These are phyloP conservation scores for Pseudonitzschia multiseries DNA, from an alignment of 108 stramenopile species.

Conservation along the genomic window DNA sequence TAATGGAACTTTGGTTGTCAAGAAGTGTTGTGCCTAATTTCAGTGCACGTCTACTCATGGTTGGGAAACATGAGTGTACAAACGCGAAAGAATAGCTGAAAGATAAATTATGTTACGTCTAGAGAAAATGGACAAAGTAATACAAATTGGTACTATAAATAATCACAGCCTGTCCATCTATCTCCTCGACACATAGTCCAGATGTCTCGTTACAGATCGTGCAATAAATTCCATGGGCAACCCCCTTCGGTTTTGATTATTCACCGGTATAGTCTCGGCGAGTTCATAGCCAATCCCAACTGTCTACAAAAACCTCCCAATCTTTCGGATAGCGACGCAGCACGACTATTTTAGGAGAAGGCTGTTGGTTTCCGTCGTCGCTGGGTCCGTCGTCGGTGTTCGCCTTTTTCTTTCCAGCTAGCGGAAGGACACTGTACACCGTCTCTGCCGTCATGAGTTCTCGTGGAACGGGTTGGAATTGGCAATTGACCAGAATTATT, in stretches of 20 bases:
- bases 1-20: too few relatives aligned
- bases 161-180: neutral
- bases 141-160: neutral
- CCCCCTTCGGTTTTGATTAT: neutral
- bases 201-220: slow-evolving; percentile 10
- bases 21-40: neutral
- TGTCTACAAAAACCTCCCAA: slow-evolving; percentile 56
- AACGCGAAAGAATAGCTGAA: neutral
- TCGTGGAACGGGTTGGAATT: slow-evolving; percentile 40
- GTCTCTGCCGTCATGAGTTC: slow-evolving; percentile 42
- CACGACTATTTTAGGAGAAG: slow-evolving; percentile 42
- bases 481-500: slow-evolving; percentile 53
- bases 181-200: slow-evolving; percentile 11
- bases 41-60: neutral
- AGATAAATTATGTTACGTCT: neutral
- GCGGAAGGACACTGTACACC: slow-evolving; percentile 47
- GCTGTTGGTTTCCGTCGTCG: neutral
- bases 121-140: neutral
- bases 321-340: slow-evolving; percentile 53
- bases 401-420: slow-evolving; percentile 36
- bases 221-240: slow-evolving; percentile 24
- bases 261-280: slow-evolving; percentile 25
- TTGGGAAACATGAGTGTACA: neutral
- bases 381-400: neutral
- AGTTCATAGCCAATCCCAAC: slow-evolving; percentile 50